Percentiles rank a stretch among this genome's conserved stretches.
phyloP scores from a whole-genome alignment of 2,329 filamentous ascomycete genomes.

The Diaporthe batatas region DNA sequence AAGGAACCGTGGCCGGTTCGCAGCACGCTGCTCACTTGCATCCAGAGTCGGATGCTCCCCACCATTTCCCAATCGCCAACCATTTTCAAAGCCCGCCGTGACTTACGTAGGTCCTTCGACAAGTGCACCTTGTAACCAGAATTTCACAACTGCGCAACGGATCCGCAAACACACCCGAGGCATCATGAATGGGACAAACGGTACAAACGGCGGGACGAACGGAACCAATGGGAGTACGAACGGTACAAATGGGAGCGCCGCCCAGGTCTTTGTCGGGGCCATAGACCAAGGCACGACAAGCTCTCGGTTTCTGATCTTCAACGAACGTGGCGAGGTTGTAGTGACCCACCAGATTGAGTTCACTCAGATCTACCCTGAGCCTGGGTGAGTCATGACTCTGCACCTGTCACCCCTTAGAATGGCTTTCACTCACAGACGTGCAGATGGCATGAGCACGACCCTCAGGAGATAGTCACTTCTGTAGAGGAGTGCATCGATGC shows the following conservation, averaged over 20 bases:
- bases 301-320: constrained; percentile 91
- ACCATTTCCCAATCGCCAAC: not conserved
- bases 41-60: constrained; percentile 3
- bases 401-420: constrained; percentile 16
- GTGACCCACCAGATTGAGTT: constrained; percentile 91
- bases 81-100: not conserved
- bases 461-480: constrained; percentile 79
- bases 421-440: constrained; percentile 37
- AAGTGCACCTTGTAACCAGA: not conserved
- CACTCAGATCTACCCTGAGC: constrained; percentile 84
- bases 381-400: constrained; percentile 73
- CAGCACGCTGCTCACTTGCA: not conserved
- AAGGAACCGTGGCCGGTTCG: constrained; percentile 24
- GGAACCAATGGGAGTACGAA: not conserved
- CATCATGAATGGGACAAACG: constrained; percentile 17
- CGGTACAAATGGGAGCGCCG: not conserved
- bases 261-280: constrained; percentile 77
- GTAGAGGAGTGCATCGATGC: constrained; percentile 85
- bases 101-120: constrained; percentile 1
- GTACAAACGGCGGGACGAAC: not conserved
- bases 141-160: not conserved
- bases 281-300: constrained; percentile 95
- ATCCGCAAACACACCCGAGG: not conserved
- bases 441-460: constrained; percentile 93
- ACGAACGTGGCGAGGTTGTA: constrained; percentile 81